Evolutionary conservation across 208 protist species (phyloP), one percentile per base, ranked within the genome.

Genomic region (Perkinsela sp.): DNA sequence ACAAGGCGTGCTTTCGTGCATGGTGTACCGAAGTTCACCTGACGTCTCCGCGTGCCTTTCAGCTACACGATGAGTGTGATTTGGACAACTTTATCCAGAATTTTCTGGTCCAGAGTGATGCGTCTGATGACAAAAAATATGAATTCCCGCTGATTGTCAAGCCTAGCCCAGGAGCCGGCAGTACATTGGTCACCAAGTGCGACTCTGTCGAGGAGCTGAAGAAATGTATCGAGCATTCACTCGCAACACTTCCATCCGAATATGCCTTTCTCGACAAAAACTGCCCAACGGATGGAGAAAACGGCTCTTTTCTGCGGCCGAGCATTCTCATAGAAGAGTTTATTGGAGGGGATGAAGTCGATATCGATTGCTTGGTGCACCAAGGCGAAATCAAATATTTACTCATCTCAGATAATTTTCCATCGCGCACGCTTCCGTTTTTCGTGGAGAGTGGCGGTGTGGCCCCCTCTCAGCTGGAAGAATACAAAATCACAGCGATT

Each of bases 381-480:
- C 69, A 78, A 57, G 82, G 82, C 1, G 66, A 72, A 0, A 67
- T 88, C 30, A 65, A 75, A 0, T 90, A 86, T 57, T 80, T 75
- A 68, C 15, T 75, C 32, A 86, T 90, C 30, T 84, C 80, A 0
- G 84, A 90, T 72, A 90, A 90, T 73, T 83, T 82, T 66, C 74
- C 72, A 1, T 73, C 78, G 1, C 15, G 69, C 22, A 71, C 70
- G n/a, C 40, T 57, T 57, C 82, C 84, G 6, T 86, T 76, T 72
- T 90, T 87, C 68, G 75, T 76, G 15, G 84, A 90, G 72, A 73
- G 69, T 29, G 84, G 84, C 30, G 84, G 84, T 0, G 48, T 83
- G 22, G 84, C 79, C 40, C 84, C 84, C 0, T 79, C 79, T 0
- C 28, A 32, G 1, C 66, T 76, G 2, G 70, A 40, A 13, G 1